Base-by-base conservation (phyloP, 768 basidiomycete genomes). In the Lentinus tigrinus region DNA sequence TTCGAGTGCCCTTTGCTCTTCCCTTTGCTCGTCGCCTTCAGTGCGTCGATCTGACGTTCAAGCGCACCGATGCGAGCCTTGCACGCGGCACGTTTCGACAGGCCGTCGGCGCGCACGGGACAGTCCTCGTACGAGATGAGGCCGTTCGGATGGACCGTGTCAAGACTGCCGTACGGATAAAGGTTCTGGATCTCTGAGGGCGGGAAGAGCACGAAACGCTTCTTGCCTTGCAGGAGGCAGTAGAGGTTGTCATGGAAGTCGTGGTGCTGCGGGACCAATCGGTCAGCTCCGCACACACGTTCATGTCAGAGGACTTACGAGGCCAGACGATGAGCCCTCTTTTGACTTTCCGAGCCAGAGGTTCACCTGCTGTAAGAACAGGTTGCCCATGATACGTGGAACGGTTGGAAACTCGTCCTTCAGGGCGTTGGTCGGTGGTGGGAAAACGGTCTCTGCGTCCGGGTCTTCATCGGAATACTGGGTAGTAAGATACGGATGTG, bases 231-330 rank as follows among this genome's bases (percentile, higher is more conserved):
- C 24, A 72, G 56, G 11, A 72, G 64, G 52, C 65, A 65, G 60
- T 72, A 72, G 21, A 72, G 65, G 54, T 72, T 72, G 63, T 72
- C 70, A 53, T 72, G 70, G 43, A 70, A 70, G 55, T 72, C 70
- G 38, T 71, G 70, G 40, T 71, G 70, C 70, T 71, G 51, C 3
- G 16, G 13, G 10, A 10, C n/a, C 28, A 4, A 14, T 23, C 51
- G 24, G 28, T 10, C 21, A 24, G 28, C 27, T 46, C 4, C 7
- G n/a, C 24, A 31, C 7, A n/a, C 34, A 21, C 3, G 26, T 1
- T 16, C 14, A 2, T 10, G 54, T 14, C 23, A 47, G 39, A 8
- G n/a, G 31, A 60, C 68, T 4, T 51, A 71, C 70, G 38, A 72
- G 63, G 13, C 70, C 70, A 19, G 70, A 72, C 4, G 70, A 70